These are phyloP conservation scores for Euphorbia celastroides DNA, from an alignment of 441 rosid species.

Conservation along the genomic window DNA sequence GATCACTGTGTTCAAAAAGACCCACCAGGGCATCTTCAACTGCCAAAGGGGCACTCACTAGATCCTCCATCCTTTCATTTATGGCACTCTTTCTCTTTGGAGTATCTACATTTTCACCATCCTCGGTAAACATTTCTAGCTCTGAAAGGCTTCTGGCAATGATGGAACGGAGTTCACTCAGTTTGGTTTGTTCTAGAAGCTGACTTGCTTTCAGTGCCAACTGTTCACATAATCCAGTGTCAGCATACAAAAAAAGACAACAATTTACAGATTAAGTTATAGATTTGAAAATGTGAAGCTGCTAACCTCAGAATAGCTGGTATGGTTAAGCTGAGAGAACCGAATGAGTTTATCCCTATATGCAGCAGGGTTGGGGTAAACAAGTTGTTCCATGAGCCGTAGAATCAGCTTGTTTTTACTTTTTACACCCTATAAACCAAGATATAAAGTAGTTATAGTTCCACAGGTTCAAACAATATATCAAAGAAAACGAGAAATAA, in stretches of 20 bases:
- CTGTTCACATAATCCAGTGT: slow-evolving; percentile 42
- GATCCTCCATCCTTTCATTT: slow-evolving; percentile 97
- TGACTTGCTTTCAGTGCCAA: slow-evolving; percentile 98
- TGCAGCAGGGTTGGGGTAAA: slow-evolving; percentile 99
- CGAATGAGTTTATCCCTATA: slow-evolving; percentile 95
- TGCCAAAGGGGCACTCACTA: slow-evolving; percentile 93
- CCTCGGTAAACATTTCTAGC: slow-evolving; percentile 99
- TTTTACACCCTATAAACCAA: slow-evolving; percentile 71
- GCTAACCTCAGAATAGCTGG: slow-evolving; percentile 90
- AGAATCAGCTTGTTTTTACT: slow-evolving; percentile 90
- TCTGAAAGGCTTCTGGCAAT: slow-evolving; percentile 99
- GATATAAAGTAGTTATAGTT: slow-evolving; percentile 6
- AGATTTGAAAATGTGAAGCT: slow-evolving; percentile 14
- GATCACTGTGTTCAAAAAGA: slow-evolving; percentile 98
- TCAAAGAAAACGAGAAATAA: neutral
- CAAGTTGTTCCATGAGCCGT: slow-evolving; percentile 96
- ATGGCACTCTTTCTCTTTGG: slow-evolving; percentile 98
- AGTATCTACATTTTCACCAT: slow-evolving; percentile 99
- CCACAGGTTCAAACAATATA: neutral
- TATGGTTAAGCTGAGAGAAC: slow-evolving; percentile 89
- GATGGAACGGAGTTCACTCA: slow-evolving; percentile 97
- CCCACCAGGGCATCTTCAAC: slow-evolving; percentile 99
- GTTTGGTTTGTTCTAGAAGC: slow-evolving; percentile 92
- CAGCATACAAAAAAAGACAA: slow-evolving; percentile 11
- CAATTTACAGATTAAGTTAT: slow-evolving; percentile 1